phyloP scores from a whole-genome alignment of 2,329 filamentous ascomycete species.

The Paecilomyces niveus region DNA sequence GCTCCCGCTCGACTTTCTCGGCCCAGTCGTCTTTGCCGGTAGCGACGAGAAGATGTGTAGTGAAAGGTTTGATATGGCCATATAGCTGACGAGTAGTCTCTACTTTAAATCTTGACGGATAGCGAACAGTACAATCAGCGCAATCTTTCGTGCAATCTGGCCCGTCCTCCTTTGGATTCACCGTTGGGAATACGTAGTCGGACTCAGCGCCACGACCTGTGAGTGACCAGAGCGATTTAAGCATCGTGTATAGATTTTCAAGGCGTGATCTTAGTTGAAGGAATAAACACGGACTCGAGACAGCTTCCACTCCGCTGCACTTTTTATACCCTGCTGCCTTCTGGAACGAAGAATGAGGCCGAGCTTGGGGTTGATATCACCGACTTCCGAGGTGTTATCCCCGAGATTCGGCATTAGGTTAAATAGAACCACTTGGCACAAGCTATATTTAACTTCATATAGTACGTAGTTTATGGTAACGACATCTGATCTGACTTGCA shows the following conservation, averaged over 20 bases:
- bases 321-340: background rate
- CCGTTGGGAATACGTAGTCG: conserved; percentile 30
- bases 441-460: background rate
- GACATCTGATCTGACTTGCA: background rate
- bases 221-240: conserved; percentile 10
- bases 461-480: background rate
- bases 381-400: background rate
- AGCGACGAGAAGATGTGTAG: conserved; percentile 30
- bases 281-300: background rate
- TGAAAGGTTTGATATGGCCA: conserved; percentile 28
- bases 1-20: conserved; percentile 25
- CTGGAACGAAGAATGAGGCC: background rate
- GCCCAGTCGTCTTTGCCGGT: conserved; percentile 32
- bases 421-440: background rate
- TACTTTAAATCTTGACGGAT: conserved; percentile 28
- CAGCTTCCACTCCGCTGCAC: background rate
- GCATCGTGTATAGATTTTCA: conserved; percentile 8
- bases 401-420: background rate
- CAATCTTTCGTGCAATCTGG: conserved; percentile 29
- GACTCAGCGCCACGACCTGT: conserved; percentile 1
- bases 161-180: conserved; percentile 25
- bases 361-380: background rate
- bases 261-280: background rate
- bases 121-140: conserved; percentile 28
- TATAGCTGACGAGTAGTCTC: conserved; percentile 24